Evolutionary conservation across 1,284 basidiomycete genomes (phyloP), one percentile per base, ranked within the genome.

Genomic region (Clitocybe nebularis): DNA sequence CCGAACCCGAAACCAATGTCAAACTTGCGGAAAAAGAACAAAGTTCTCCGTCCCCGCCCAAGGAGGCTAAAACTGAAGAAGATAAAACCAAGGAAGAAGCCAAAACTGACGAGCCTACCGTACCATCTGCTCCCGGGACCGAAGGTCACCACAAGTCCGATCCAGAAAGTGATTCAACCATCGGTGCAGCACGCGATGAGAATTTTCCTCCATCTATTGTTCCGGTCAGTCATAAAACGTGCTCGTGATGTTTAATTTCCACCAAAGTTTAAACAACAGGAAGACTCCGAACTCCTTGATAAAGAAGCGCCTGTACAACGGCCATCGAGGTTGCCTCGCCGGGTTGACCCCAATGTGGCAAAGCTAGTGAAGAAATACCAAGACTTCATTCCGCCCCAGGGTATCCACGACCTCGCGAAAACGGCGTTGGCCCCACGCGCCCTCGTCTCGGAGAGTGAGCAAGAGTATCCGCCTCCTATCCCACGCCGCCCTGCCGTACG

Each of bases 121-220:
- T 25, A 22, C 22, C 28, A 7, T 17, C 33, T 11, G n/a, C 23
- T 14, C n/a, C 19, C 37, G 42, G 33, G 8, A 30, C 44, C 19
- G 44, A 47, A 11, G 44, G 56, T 26, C 44, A 48, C 8, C 58
- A 56, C 6, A 67, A 66, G 48, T 74, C 77, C 5, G 83, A 82
- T 49, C 69, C 73, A 3, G 91, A 91, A 33, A 93, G 87, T 57
- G 92, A 95, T 57, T 93, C 90, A 7, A 95, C 92, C 0, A 91
- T 94, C 43, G 89, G 84, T n/a, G 89, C 85, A 1, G 65, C 71
- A 17, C 71, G 71, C 46, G 69, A 71, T 17, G 47, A 44, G 4
- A 35, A 32, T 41, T 17, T 44, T 11, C 48, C 45, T 25, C 41
- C 39, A 20, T 45, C 49, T 13, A 37, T 43, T 26, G 20, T 30